Evolutionary conservation across 108 stramenopile species (phyloP), one percentile per base, ranked within the genome.

Genomic region (Pseudonitzschia multistriata): DNA sequence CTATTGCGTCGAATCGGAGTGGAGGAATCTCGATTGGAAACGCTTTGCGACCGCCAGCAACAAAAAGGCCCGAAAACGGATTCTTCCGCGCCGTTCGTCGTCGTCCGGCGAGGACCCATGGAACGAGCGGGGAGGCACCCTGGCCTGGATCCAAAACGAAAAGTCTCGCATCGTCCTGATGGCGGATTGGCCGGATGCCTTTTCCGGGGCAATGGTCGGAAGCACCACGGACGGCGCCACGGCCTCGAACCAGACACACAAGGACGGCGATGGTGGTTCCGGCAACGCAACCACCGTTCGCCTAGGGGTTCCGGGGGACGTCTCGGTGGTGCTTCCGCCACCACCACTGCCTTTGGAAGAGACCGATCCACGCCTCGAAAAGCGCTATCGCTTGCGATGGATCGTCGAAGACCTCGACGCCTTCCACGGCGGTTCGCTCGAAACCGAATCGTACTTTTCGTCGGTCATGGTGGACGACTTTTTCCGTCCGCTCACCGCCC

Each of bases 391-490:
- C 8, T 36, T 84, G 14, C 67, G 87, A 60, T 60, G 84, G 11
- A 83, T 88, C 66, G 65, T 83, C 13, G 87, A 88, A 49, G 76
- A 85, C 60, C 62, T 83, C 19, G 84, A 88, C 31, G 69, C 56
- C 3, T 77, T 85, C 66, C 82, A 85, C 50, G 13, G 25, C 19
- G 56, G 72, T 31, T 78, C 78, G 14, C 80, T 61, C 21, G 19
- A 61, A 25, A 56, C 15, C 13, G 22, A 56, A 56, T 25, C 22
- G 1, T 56, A 56, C 1, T 56, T 56, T 56, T 21, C 55, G 24
- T 56, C 55, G 19, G n/a, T 56, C 21, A 56, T 56, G 55, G 25
- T 56, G 14, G 55, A 56, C 15, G 55, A 56, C 13, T 56, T 56
- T 22, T 27, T 56, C 13, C 55, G 24, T 56, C 55, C 55, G n/a